Conservation (phyloP, 2,329 filamentous ascomycete species). For the Coniochaeta ligniaria region DNA sequence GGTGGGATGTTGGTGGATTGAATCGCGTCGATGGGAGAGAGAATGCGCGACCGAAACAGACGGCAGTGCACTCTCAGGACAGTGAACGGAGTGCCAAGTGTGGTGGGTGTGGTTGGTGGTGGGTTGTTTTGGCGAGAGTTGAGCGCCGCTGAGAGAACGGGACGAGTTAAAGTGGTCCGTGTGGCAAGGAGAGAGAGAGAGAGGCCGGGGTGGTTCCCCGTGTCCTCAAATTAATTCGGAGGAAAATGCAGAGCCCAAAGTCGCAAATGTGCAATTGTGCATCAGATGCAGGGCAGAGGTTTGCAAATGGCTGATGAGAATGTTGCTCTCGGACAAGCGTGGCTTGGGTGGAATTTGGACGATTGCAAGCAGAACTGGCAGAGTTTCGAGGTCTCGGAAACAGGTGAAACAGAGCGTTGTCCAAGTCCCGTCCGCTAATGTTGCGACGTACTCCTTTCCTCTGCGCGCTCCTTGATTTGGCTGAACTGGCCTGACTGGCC, state of each 20-base stretch:
- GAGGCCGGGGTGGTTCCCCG: neutral
- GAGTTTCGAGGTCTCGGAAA: neutral
- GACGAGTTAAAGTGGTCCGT: neutral
- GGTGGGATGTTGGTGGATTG: conserved; percentile 12
- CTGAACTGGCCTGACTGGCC: neutral
- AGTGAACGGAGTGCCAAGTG: neutral
- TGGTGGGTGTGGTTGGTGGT: neutral
- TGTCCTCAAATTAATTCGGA: neutral
- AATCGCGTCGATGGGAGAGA: conserved; percentile 11
- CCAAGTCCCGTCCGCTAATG: neutral
- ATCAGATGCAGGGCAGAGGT: neutral
- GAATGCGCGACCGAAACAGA: conserved; percentile 1
- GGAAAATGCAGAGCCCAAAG: neutral
- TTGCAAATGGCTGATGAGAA: neutral
- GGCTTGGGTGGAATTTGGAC: neutral
- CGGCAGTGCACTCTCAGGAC: neutral
- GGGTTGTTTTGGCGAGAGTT: neutral
- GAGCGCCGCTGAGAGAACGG: neutral
- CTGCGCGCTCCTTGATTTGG: neutral
- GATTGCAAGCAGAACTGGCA: neutral
- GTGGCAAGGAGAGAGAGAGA: neutral
- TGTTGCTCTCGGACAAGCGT: neutral
- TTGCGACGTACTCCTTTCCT: neutral
- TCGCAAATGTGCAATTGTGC: neutral
- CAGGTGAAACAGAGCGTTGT: neutral